phyloP scores from a whole-genome alignment of 2,329 filamentous ascomycete genomes.

The Colletotrichum sansevieriae region DNA sequence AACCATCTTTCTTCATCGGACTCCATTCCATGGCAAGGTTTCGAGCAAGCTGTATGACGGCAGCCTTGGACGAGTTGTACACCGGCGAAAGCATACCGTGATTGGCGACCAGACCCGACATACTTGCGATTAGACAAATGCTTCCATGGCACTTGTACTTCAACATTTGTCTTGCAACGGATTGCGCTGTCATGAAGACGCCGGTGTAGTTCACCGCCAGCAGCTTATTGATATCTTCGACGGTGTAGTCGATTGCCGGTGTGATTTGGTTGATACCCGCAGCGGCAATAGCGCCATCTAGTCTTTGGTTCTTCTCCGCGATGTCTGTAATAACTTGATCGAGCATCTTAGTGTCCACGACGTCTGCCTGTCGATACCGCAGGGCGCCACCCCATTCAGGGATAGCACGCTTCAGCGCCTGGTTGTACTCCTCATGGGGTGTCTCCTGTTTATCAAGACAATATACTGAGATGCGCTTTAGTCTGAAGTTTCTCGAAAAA shows the following conservation, averaged over 20 bases:
- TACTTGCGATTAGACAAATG: constrained; percentile 69
- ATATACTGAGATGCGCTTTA: constrained; percentile 59
- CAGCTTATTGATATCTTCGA: constrained; percentile 70
- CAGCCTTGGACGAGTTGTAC: constrained; percentile 77
- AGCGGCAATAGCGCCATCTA: constrained; percentile 78
- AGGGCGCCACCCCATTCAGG: constrained; percentile 73
- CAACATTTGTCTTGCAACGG: constrained; percentile 74
- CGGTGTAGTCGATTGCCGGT: constrained; percentile 74
- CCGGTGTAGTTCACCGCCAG: constrained; percentile 79
- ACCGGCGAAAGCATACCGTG: constrained; percentile 75
- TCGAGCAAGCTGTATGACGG: constrained; percentile 71
- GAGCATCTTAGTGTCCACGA: constrained; percentile 71
- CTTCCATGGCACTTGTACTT: constrained; percentile 64
- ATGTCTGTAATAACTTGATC: constrained; percentile 71
- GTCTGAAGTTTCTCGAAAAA: no score
- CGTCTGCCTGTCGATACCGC: constrained; percentile 76
- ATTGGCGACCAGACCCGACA: constrained; percentile 65
- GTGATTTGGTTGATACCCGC: constrained; percentile 78
- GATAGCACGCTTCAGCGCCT: constrained; percentile 72
- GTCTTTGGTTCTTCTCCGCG: constrained; percentile 68
- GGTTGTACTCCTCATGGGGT: constrained; percentile 69
- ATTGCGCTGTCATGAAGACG: constrained; percentile 77
- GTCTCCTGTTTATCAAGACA: constrained; percentile 66
- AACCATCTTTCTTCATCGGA: constrained; percentile 52
- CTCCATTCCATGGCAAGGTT: constrained; percentile 76